Evolutionary conservation across 768 basidiomycete genomes (phyloP).

Genomic region (Phlegmacium glaucopus): DNA sequence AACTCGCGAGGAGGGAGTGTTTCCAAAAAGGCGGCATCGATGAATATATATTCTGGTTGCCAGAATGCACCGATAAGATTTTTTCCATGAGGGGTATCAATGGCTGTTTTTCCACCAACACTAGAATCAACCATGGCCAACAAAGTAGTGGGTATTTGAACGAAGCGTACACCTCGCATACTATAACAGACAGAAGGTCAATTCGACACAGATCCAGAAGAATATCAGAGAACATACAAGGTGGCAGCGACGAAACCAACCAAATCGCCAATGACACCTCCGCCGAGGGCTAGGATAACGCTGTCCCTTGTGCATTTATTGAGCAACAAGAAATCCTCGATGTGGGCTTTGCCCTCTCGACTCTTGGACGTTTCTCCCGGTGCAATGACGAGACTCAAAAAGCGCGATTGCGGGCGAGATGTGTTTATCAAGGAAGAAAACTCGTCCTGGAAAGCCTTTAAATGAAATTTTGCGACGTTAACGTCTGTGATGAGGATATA

Average conservation of each 20-base stretch:
- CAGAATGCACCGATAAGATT: constrained; percentile 98
- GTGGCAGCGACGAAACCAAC: constrained; percentile 97
- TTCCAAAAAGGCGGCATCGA: constrained; percentile 94
- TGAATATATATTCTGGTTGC: constrained; percentile 97
- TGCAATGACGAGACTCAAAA: constrained; percentile 73
- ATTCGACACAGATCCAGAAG: constrained; percentile 5
- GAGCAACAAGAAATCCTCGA: constrained; percentile 89
- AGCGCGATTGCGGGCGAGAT: constrained; percentile 45
- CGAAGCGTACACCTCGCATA: constrained; percentile 95
- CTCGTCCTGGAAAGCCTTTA: constrained; percentile 60
- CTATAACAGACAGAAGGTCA: constrained; percentile 36
- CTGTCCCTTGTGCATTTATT: constrained; percentile 91
- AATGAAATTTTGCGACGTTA: constrained; percentile 80
- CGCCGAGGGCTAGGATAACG: constrained; percentile 90
- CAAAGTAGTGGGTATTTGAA: constrained; percentile 94
- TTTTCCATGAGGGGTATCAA: constrained; percentile 97
- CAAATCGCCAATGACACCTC: constrained; percentile 96
- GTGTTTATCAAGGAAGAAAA: constrained; percentile 41
- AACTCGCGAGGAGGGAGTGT: constrained; percentile 91
- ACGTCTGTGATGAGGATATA: constrained; percentile 95
- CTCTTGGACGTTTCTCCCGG: constrained; percentile 95
- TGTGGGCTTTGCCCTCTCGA: constrained; percentile 84
- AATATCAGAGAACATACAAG: constrained; percentile 58
- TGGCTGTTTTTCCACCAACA: constrained; percentile 98
- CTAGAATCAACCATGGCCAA: constrained; percentile 99